Percentiles rank a stretch among this genome's conserved stretches.
phyloP scores from a whole-genome alignment of 495 filamentous ascomycete species.

The Xylaria grammica region DNA sequence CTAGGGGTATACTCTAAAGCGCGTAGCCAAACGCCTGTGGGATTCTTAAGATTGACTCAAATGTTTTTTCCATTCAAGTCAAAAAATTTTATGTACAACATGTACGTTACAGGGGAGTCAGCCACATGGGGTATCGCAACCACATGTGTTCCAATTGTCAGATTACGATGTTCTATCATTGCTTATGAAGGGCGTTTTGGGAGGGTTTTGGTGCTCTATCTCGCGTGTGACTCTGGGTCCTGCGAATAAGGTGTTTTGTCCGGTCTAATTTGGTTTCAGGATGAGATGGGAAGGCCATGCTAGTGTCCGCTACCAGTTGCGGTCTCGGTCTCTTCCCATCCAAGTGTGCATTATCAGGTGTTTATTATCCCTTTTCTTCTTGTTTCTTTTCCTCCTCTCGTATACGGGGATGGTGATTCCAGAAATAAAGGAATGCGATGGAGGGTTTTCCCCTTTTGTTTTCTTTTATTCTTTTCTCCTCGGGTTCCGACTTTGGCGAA shows the following conservation, averaged over 20 bases:
- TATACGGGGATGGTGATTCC: neutral
- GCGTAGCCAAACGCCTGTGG: neutral
- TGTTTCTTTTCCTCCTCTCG: neutral
- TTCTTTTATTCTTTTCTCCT: neutral
- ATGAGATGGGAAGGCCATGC: neutral
- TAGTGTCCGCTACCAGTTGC: neutral
- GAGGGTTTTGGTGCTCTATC: neutral
- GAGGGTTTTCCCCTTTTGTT: neutral
- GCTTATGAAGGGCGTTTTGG: constrained; percentile 1
- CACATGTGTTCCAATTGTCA: constrained; percentile 6
- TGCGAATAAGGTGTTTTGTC: constrained; percentile 2
- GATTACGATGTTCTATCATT: neutral
- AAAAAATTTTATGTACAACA: constrained; percentile 1
- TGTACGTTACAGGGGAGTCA: neutral
- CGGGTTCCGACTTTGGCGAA: neutral
- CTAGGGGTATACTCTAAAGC: neutral
- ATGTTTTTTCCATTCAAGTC: neutral
- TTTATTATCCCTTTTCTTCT: neutral
- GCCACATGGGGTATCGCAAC: neutral
- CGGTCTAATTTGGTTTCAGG: neutral
- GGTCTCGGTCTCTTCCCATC: neutral
- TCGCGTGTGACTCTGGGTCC: neutral
- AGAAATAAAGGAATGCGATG: neutral
- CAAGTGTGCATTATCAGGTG: constrained; percentile 19
- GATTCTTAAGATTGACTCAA: neutral